These are phyloP conservation scores for Thalassia testudinum DNA, from an alignment of 116 monocot species.

Conservation along the genomic window DNA sequence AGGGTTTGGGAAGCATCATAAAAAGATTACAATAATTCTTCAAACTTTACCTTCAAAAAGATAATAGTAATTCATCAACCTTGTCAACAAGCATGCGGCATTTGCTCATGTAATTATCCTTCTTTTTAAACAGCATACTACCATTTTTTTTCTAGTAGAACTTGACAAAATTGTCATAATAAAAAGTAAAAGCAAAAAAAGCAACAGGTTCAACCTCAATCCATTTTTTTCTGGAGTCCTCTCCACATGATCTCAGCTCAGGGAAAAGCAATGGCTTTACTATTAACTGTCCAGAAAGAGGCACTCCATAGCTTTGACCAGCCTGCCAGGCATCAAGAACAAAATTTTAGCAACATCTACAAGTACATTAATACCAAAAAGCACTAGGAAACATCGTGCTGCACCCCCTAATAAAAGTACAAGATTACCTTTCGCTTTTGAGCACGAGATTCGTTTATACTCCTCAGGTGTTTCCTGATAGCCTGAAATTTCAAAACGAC, in stretches of 20 bases:
- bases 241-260: slow-evolving; percentile 58
- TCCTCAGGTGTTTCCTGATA: slow-evolving; percentile 64
- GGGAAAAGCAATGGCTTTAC: slow-evolving; percentile 69
- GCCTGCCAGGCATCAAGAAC: slow-evolving; percentile 31
- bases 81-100: too few species aligned
- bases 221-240: slow-evolving; percentile 87
- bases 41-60: too few species aligned
- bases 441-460: slow-evolving; percentile 91
- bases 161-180: not conserved
- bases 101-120: too few species aligned
- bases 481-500: slow-evolving; percentile 27
- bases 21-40: too few species aligned
- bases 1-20: too few species aligned
- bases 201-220: slow-evolving; percentile 47
- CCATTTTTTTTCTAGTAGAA: too few species aligned
- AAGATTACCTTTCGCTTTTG: slow-evolving; percentile 75
- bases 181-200: slow-evolving; percentile 1
- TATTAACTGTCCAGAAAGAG: slow-evolving; percentile 78
- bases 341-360: too few species aligned
- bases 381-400: too few species aligned
- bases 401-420: too few species aligned
- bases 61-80: too few species aligned
- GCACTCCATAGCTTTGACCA: slow-evolving; percentile 94
- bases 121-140: too few species aligned
- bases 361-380: too few species aligned